These are phyloP conservation scores for Dioscorea zingiberensis DNA, from an alignment of 106 monocot species.

Conservation along the genomic window DNA sequence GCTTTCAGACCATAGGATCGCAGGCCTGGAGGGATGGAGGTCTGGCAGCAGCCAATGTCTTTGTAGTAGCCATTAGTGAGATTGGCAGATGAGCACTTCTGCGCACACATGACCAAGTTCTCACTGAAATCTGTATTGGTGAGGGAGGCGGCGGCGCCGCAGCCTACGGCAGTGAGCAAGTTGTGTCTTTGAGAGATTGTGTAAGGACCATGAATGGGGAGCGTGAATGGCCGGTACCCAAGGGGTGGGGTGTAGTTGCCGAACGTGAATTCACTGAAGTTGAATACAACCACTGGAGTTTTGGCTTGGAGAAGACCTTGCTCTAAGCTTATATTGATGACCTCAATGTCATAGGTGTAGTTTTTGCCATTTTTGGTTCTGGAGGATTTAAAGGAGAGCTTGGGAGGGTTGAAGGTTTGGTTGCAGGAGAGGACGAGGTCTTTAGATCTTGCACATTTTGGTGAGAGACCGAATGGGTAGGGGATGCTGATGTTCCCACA, in stretches of 20 bases:
- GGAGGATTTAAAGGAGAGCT: not conserved
- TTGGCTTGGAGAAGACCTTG: too few relatives aligned
- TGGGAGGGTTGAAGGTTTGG: constrained; percentile 5
- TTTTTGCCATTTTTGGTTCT: not conserved
- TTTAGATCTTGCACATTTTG: not conserved
- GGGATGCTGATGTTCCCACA: constrained; percentile 32
- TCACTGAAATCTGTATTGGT: not conserved
- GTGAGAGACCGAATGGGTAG: constrained; percentile 43
- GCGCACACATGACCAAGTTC: not conserved
- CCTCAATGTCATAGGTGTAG: constrained; percentile 10
- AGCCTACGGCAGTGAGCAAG: constrained; percentile 2
- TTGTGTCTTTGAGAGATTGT: not conserved
- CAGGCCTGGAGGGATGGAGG: constrained; percentile 17
- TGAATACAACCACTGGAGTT: too few relatives aligned
- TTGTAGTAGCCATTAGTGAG: not conserved
- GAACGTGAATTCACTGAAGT: too few relatives aligned
- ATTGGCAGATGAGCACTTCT: not conserved
- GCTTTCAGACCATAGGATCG: not conserved
- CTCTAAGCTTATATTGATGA: too few relatives aligned
- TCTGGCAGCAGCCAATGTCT: constrained; percentile 62
- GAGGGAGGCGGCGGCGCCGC: not conserved
- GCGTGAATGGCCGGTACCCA: too few relatives aligned
- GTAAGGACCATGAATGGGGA: not conserved
- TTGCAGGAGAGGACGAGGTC: constrained; percentile 11
- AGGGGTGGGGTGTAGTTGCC: constrained; percentile 13